Evolutionary conservation across 1,139 yeast species (phyloP), one percentile per base, ranked within the genome.

Genomic region (Blastobotrys serpentis): DNA sequence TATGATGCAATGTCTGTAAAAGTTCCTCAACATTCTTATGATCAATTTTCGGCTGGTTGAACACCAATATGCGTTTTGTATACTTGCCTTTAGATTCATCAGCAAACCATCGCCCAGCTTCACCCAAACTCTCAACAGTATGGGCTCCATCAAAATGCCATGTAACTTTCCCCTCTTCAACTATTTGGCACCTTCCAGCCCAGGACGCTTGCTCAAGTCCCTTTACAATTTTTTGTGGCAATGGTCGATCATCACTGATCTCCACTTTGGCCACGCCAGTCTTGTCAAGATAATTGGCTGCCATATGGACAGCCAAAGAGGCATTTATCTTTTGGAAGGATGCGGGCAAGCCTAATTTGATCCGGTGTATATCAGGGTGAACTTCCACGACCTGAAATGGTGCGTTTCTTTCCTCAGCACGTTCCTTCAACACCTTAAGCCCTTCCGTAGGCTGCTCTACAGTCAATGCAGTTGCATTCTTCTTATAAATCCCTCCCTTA

Each of bases 61-160:
- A 94, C 5, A 92, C 67, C 18, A 94, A 73, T 4, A 84, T 79
- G 65, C 39, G 53, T 42, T 33, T 55, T 11, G 40, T 19, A 3
- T 17, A 2, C 3, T 16, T n/a, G 6, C 19, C 25, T 46, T 46
- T 54, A 64, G 71, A 33, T 52, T 54, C 19, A 53, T 56, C 16
- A 61, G 56, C 42, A 60, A 85, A 87, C 99, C 99, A 92, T 10
- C 69, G 69, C 0, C 92, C 77, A 0, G 97, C 86, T 13, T 82
- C 95, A 23, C 74, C 74, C 29, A 94, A 79, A 50, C 96, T 86
- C 61, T 92, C 98, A 39, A 78, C 70, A 0, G 98, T 94, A 61
- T 94, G 99, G 0, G 98, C 98, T 34, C 99, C 99, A 68, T 94
- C 99, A 10, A 92, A 71, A 57, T 72, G 82, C 95, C 96, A 92